Conservation (phyloP, 106 monocot species). For the Vanilla planifolia region DNA sequence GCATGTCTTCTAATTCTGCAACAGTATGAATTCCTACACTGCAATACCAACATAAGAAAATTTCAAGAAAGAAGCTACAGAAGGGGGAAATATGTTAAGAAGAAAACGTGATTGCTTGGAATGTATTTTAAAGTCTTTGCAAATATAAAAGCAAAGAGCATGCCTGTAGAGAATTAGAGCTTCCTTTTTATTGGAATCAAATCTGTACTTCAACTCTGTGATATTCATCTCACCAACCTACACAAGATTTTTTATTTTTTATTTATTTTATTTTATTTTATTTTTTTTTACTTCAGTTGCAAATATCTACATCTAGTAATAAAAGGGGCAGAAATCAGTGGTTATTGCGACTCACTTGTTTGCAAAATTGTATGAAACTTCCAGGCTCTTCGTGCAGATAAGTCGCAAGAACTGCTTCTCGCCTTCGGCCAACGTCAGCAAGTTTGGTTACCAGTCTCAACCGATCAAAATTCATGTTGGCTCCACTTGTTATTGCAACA, state of each 20-base stretch:
- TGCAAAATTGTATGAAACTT: slow-evolving; percentile 72
- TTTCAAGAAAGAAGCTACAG: no score
- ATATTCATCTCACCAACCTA: slow-evolving; percentile 94
- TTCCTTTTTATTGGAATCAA: slow-evolving; percentile 53
- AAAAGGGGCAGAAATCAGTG: background rate
- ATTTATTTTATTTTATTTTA: no score
- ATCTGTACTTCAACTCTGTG: slow-evolving; percentile 98
- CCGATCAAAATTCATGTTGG: slow-evolving; percentile 98
- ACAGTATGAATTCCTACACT: slow-evolving; percentile 96
- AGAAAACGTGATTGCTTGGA: background rate
- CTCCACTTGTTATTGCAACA: slow-evolving; percentile 92
- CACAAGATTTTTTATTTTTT: slow-evolving; percentile 8
- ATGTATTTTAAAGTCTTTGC: background rate
- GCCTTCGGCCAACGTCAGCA: slow-evolving; percentile 96
- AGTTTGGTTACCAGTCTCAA: slow-evolving; percentile 94
- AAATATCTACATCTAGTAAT: background rate
- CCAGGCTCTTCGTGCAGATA: slow-evolving; percentile 69
- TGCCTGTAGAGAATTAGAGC: slow-evolving; percentile 96
- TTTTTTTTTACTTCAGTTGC: background rate
- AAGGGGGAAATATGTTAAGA: background rate
- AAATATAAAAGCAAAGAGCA: slow-evolving; percentile 4
- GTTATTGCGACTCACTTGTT: slow-evolving; percentile 33
- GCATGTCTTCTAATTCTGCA: slow-evolving; percentile 63
- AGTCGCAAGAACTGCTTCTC: slow-evolving; percentile 94
- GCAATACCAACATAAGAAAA: no score